These are phyloP conservation scores for Peronosclerospora sorghi DNA, from an alignment of 352 stramenopile genomes.

Conservation along the genomic window DNA sequence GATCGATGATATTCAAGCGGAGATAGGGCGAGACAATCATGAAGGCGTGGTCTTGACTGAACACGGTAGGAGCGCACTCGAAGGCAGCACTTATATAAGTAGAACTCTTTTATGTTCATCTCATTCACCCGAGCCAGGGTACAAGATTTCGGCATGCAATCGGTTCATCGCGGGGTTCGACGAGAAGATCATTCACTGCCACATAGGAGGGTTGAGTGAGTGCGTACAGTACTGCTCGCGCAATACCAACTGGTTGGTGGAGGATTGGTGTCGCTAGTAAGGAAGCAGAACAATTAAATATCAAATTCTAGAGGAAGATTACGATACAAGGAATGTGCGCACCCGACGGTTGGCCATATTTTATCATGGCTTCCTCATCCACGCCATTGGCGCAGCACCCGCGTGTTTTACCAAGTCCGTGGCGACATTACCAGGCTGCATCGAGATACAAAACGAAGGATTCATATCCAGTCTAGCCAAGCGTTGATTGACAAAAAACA, in stretches of 20 bases:
- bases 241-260: conserved; percentile 43
- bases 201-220: conserved; percentile 81
- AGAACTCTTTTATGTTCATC: no score
- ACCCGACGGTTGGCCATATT: conserved; percentile 47
- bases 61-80: no score
- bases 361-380: conserved; percentile 74
- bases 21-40: no score
- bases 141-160: no score
- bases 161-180: conserved; percentile 78
- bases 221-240: conserved; percentile 79
- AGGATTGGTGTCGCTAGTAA: no score
- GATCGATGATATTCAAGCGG: no score
- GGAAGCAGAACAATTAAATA: no score
- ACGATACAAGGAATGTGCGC: no score
- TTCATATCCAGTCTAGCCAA: not conserved
- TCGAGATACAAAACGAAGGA: conserved; percentile 3
- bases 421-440: conserved; percentile 82
- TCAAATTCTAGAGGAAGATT: no score
- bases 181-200: conserved; percentile 63
- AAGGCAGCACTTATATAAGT: no score
- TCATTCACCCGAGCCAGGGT: no score
- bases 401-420: conserved; percentile 86
- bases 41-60: no score
- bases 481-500: not conserved
- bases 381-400: conserved; percentile 45